Evolutionary conservation across 495 filamentous ascomycete genomes (phyloP).

Genomic region (Echria macrotheca): DNA sequence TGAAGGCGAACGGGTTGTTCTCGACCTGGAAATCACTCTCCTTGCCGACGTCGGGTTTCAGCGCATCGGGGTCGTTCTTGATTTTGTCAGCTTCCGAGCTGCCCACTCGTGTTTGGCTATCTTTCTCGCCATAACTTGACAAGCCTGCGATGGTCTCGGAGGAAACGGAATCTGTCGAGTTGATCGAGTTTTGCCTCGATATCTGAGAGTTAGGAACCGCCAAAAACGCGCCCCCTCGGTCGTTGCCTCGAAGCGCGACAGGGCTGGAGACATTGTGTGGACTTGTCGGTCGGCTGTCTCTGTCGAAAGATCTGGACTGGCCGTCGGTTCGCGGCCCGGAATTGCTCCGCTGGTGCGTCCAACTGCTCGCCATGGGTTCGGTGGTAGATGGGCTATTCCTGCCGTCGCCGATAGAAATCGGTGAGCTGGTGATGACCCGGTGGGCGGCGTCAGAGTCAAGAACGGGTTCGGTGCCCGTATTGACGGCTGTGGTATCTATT

Average conservation of each 20-base stretch:
- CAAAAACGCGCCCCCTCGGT: constrained; percentile 41
- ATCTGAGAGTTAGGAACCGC: constrained; percentile 44
- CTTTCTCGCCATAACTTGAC: constrained; percentile 36
- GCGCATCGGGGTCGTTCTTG: constrained; percentile 47
- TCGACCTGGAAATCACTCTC: constrained; percentile 59
- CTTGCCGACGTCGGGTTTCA: constrained; percentile 61
- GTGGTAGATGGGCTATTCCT: constrained; percentile 41
- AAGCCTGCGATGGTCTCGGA: constrained; percentile 38
- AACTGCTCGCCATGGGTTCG: constrained; percentile 39
- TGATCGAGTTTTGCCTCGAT: constrained; percentile 50
- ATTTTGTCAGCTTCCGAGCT: constrained; percentile 41
- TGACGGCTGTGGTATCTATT: constrained; percentile 69
- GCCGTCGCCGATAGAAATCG: constrained; percentile 41
- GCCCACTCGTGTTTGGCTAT: constrained; percentile 21
- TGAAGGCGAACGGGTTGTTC: constrained; percentile 67
- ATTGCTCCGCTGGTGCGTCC: constrained; percentile 33
- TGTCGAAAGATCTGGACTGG: constrained; percentile 68
- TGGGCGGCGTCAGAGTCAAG: constrained; percentile 12
- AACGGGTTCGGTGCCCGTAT: constrained; percentile 21
- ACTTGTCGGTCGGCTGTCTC: constrained; percentile 76
- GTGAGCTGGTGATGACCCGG: constrained; percentile 28
- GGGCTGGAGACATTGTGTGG: constrained; percentile 85
- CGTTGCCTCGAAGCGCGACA: constrained; percentile 39
- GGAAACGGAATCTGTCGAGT: constrained; percentile 46
- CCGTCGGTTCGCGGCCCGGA: too few relatives aligned